Evolutionary conservation across 371 early-diverging fungal genomes (phyloP), one percentile per base, ranked within the genome.

Genomic region (Mortierella sp.): DNA sequence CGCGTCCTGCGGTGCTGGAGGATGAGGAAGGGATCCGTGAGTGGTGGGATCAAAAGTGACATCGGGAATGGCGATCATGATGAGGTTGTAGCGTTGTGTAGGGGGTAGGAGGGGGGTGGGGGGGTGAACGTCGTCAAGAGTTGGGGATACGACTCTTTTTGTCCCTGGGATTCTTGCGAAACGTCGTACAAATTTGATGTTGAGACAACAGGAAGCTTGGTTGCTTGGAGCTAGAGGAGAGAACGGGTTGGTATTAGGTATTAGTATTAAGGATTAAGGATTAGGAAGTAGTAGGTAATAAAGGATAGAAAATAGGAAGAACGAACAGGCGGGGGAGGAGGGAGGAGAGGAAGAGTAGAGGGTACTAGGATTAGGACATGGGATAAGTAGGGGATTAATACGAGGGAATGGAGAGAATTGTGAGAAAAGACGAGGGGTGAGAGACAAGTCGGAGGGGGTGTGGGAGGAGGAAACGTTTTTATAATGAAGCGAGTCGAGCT

Each of bases 11-110:
- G 71, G 71, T 27, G 64, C 64, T 19, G 61, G 55, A 24, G 71
- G 71, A 13, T 62, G 69, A 10, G 68, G 60, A 34, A 73, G 51
- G 26, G 63, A 64, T 14, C 67, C 60, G 12, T 73, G 71, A 14
- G 60, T 23, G 39, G 67, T 41, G 28, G 59, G 52, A 34, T 64
- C 64, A n/a, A 60, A 73, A 6, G 58, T 56, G 62, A 18, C 43
- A 13, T 67, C 74, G 19, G 54, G 42, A 26, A 64, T 24, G 14
- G 64, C 46, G 26, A 54, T 42, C 73, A 72, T 72, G 58, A 41
- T 58, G 26, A 34, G 34, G 34, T 34, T 4, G 34, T 34, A 34
- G 34, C 10, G 34, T n/a, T n/a, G 28, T 38, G 21, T 1, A 34
- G 31, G 42, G 3, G 21, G 49, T 41, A 23, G 39, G 13, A 21